Conservation (phyloP, 495 filamentous ascomycete genomes). For the Aspergillus incahuasiensis region DNA sequence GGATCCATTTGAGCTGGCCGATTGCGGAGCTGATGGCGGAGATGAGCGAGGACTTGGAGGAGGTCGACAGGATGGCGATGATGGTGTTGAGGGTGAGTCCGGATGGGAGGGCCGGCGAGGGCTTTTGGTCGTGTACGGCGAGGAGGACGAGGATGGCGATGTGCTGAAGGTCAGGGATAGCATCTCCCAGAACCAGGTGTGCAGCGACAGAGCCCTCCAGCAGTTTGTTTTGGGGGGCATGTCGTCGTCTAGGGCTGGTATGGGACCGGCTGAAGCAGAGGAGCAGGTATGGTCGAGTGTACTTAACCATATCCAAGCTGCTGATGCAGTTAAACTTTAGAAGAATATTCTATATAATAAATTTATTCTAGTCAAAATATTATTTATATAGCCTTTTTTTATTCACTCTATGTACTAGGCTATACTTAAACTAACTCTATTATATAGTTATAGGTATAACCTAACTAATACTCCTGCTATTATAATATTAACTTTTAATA, state of each 20-base stretch:
- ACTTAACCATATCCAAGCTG: no score
- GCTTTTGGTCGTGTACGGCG: slow-evolving; percentile 4
- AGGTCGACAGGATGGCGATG: slow-evolving; percentile 30
- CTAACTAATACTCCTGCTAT: no score
- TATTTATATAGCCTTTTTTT: not conserved
- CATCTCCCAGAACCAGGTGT: not conserved
- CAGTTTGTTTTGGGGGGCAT: no score
- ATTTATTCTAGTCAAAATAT: not conserved
- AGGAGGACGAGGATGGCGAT: slow-evolving; percentile 15
- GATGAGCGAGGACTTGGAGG: slow-evolving; percentile 27
- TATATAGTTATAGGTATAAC: no score
- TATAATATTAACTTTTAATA: no score
- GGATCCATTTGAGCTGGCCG: slow-evolving; percentile 38
- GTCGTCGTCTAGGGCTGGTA: no score
- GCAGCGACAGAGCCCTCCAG: not conserved
- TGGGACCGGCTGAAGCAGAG: no score
- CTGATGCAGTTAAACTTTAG: not conserved
- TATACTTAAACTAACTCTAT: no score
- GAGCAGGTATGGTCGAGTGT: no score
- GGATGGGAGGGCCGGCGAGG: not conserved
- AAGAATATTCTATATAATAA: not conserved
- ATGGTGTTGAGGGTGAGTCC: slow-evolving; percentile 29
- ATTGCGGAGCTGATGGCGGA: slow-evolving; percentile 23
- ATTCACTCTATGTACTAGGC: no score
- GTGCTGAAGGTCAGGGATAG: slow-evolving; percentile 7